Evolutionary conservation across 1,284 basidiomycete genomes (phyloP).

Genomic region (Somion occarium): DNA sequence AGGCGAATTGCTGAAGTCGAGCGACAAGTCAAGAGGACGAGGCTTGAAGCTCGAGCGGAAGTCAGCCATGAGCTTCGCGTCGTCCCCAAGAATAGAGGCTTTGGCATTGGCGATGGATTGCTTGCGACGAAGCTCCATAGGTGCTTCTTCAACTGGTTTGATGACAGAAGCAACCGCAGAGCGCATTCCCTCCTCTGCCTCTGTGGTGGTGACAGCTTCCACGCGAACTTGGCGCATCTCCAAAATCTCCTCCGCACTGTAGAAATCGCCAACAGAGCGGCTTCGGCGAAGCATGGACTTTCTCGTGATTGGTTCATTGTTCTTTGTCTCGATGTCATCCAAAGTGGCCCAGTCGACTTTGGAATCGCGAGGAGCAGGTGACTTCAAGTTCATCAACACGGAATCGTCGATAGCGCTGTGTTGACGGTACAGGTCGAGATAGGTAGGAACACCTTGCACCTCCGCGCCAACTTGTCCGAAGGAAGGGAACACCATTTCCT

Average conservation of each 20-base stretch:
- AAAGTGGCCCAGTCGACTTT: constrained; percentile 5
- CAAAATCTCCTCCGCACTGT: constrained; percentile 12
- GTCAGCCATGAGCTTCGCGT: constrained; percentile 19
- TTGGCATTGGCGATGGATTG: constrained; percentile 16
- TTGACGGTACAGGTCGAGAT: constrained; percentile 27
- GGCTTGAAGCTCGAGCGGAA: constrained; percentile 18
- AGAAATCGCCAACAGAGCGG: constrained; percentile 18
- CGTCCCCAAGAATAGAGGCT: constrained; percentile 16
- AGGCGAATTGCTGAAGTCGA: constrained; percentile 6
- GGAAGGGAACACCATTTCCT: constrained; percentile 21
- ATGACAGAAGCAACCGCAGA: not conserved
- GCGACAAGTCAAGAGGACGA: constrained; percentile 12
- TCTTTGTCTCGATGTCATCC: constrained; percentile 4
- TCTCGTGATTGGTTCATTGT: constrained; percentile 1
- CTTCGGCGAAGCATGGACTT: constrained; percentile 17
- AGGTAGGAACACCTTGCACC: constrained; percentile 16
- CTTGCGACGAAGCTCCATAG: constrained; percentile 8
- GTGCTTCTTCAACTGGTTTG: not conserved
- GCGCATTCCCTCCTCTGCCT: not conserved
- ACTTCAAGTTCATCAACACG: constrained; percentile 9
- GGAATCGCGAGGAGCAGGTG: constrained; percentile 7
- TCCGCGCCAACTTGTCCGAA: constrained; percentile 17
- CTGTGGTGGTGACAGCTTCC: not conserved
- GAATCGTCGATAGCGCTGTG: constrained; percentile 11
- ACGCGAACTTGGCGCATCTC: constrained; percentile 2